phyloP scores from a whole-genome alignment of 1,139 yeast species.

The Eremothecium cymbalariae region DNA sequence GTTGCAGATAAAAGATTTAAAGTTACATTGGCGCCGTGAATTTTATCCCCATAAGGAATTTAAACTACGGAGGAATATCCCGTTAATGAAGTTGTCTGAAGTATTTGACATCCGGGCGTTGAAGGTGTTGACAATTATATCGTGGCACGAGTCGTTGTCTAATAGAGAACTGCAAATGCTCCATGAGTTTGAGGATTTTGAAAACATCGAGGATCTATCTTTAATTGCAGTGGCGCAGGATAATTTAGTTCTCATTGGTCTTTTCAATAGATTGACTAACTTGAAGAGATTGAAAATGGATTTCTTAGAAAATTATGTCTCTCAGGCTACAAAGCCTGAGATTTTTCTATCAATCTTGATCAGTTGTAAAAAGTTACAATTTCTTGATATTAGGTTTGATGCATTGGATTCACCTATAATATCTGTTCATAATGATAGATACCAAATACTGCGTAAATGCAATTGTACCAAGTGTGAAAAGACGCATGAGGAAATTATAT shows the following conservation, averaged over 20 bases:
- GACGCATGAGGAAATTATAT: constrained; percentile 28
- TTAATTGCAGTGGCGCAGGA: constrained; percentile 35
- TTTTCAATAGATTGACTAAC: constrained; percentile 26
- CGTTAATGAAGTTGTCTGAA: constrained; percentile 28
- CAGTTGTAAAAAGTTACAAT: constrained; percentile 31
- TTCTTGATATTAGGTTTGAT: constrained; percentile 34
- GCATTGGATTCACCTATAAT: constrained; percentile 32
- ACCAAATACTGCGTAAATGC: constrained; percentile 32
- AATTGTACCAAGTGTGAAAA: constrained; percentile 26
- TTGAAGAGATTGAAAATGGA: constrained; percentile 36
- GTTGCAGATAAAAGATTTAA: constrained; percentile 32
- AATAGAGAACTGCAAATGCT: constrained; percentile 31
- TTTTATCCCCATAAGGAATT: constrained; percentile 30
- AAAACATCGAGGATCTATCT: constrained; percentile 34
- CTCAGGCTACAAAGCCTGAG: constrained; percentile 30
- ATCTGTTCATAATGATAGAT: constrained; percentile 23
- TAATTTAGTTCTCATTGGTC: constrained; percentile 27
- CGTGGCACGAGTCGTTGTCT: constrained; percentile 35
- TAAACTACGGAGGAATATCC: constrained; percentile 10
- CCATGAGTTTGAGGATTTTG: constrained; percentile 35
- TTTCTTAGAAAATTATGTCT: constrained; percentile 32
- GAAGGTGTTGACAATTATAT: constrained; percentile 34
- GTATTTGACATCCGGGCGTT: constrained; percentile 32
- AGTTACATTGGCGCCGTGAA: constrained; percentile 36
- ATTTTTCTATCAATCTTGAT: constrained; percentile 31